Evolutionary conservation across 2,329 filamentous ascomycete species (phyloP).

Genomic region (Coniochaeta sp.): DNA sequence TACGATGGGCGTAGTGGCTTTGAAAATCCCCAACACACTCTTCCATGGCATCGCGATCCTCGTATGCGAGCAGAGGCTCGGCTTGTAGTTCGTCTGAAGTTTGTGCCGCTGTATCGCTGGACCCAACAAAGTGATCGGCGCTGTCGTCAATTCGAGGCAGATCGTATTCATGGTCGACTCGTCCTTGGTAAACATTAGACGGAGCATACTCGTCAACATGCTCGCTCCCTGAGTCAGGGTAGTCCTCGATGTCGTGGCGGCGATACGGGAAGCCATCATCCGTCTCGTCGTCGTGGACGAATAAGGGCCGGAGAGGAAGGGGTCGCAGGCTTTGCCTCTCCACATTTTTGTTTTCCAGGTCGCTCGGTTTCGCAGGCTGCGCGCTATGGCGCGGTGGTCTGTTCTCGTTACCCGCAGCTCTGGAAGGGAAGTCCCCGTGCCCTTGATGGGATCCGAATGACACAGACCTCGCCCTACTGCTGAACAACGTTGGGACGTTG

Average conservation of each 20-base stretch:
- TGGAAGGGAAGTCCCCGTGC: neutral
- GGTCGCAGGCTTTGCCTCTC: neutral
- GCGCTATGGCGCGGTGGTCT: neutral
- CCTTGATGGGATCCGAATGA: constrained; percentile 3
- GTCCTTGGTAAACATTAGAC: constrained; percentile 9
- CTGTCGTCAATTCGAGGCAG: constrained; percentile 15
- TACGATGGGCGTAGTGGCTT: neutral
- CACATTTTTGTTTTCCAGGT: neutral
- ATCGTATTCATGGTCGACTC: constrained; percentile 13
- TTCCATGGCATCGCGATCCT: constrained; percentile 15
- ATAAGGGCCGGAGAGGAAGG: neutral
- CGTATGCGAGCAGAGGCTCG: constrained; percentile 8
- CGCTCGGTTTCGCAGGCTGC: neutral
- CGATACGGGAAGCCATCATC: neutral
- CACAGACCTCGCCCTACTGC: constrained; percentile 6
- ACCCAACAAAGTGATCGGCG: constrained; percentile 8
- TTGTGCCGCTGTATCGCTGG: constrained; percentile 18
- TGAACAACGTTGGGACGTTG: neutral
- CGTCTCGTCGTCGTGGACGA: neutral
- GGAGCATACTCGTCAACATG: constrained; percentile 3
- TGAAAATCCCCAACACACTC: constrained; percentile 6
- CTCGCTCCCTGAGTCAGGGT: neutral
- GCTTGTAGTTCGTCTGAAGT: constrained; percentile 10
- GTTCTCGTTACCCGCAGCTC: neutral
- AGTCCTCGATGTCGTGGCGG: neutral